phyloP scores from a whole-genome alignment of 306 rosid species.

The Vigna angularis region DNA sequence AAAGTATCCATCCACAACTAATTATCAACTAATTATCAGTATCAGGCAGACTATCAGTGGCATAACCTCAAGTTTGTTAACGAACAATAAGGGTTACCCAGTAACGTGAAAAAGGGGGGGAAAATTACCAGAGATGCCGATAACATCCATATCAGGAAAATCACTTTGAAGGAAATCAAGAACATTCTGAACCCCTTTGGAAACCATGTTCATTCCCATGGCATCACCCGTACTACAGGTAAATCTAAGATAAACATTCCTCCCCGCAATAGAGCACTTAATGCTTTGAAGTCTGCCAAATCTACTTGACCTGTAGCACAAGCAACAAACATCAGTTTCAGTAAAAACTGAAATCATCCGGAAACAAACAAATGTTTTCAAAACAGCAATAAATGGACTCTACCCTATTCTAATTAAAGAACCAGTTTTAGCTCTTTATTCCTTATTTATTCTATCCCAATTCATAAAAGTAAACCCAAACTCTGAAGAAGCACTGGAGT shows the following conservation, averaged over 20 bases:
- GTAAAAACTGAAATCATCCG: not conserved
- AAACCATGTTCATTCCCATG: slow-evolving; percentile 83
- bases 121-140: slow-evolving; percentile 64
- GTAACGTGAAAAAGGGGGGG: slow-evolving; percentile 1
- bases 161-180: slow-evolving; percentile 66
- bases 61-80: not conserved
- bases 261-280: slow-evolving; percentile 59
- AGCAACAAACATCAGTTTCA: not conserved
- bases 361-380: not conserved
- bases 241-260: slow-evolving; percentile 59
- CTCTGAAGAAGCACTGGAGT: too few relatives aligned
- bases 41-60: not conserved
- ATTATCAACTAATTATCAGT: too few relatives aligned
- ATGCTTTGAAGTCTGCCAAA: slow-evolving; percentile 64
- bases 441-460: not conserved
- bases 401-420: not conserved
- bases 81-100: not conserved
- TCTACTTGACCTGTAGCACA: slow-evolving; percentile 59
- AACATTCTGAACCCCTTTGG: slow-evolving; percentile 72
- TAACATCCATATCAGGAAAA: slow-evolving; percentile 74
- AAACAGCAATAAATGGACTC: not conserved
- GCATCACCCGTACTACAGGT: slow-evolving; percentile 74
- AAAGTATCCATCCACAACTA: not conserved
- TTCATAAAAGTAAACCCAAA: not conserved
- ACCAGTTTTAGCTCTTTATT: not conserved